Evolutionary conservation across 176 grass and related monocot species (phyloP).

Genomic region (Bothriochloa decipiens): DNA sequence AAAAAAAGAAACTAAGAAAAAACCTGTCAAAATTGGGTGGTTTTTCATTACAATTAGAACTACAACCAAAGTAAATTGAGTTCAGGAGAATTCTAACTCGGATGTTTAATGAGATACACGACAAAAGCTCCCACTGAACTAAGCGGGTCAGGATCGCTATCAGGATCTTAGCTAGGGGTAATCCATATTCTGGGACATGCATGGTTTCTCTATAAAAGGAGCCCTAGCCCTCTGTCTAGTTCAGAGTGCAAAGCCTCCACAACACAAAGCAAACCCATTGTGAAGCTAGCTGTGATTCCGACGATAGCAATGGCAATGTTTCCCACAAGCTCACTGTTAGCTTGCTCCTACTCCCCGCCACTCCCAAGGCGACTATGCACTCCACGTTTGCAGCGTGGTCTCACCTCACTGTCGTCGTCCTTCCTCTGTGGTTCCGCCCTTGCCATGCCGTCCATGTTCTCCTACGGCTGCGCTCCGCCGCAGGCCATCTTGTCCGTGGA

Average conservation of each 20-base stretch:
- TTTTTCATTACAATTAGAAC: no score
- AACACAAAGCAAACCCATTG: no score
- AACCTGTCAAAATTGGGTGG: no score
- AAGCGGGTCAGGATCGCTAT: neutral
- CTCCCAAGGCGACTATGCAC: neutral
- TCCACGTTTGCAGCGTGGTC: neutral
- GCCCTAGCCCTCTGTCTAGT: neutral
- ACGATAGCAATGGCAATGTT: neutral
- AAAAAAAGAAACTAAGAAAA: no score
- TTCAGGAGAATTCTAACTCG: no score
- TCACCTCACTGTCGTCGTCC: neutral
- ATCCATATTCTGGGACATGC: no score
- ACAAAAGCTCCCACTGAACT: neutral
- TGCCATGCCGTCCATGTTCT: neutral
- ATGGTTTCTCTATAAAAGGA: neutral
- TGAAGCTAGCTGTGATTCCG: no score
- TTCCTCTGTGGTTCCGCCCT: neutral
- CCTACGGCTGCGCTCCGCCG: neutral
- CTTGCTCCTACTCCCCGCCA: neutral
- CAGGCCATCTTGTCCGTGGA: neutral
- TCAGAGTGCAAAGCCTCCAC: no score
- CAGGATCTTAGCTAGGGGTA: neutral
- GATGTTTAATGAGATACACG: neutral
- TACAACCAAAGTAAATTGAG: no score
- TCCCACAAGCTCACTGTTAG: neutral